Conservation (phyloP, 2,329 filamentous ascomycete genomes). For the Geosmithia flava region DNA sequence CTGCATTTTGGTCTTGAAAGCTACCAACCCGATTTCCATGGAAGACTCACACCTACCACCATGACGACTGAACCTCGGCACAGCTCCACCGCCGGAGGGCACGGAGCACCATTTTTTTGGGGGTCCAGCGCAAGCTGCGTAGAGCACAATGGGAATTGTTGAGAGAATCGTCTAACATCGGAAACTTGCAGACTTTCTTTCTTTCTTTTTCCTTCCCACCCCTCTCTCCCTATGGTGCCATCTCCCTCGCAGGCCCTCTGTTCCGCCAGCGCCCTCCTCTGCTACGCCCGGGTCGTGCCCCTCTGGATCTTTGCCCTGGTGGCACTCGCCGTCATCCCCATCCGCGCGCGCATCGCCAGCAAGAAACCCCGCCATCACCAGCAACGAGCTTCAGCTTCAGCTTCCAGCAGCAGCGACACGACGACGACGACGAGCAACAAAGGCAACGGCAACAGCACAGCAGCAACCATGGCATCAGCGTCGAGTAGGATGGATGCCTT, state of each 20-base stretch:
- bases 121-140: too few species aligned
- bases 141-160: too few species aligned
- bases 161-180: too few species aligned
- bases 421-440: too few species aligned
- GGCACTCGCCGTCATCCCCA: conserved; percentile 1
- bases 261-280: conserved; percentile 24
- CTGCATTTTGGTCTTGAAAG: too few species aligned
- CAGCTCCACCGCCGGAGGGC: too few species aligned
- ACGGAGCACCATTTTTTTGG: too few species aligned
- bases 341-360: conserved; percentile 6
- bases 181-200: not conserved
- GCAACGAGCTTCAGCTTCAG: not conserved
- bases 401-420: too few species aligned
- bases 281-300: conserved; percentile 23
- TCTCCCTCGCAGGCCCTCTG: conserved; percentile 11
- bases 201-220: not conserved
- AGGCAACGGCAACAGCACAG: not conserved
- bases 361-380: conserved; percentile 18
- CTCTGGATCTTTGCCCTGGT: conserved; percentile 29
- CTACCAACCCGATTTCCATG: too few species aligned
- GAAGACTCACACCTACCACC: too few species aligned
- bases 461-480: conserved; percentile 18
- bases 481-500: conserved; percentile 18
- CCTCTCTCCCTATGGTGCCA: not conserved
- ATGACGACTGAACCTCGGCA: too few species aligned